Evolutionary conservation across 345 rosid species (phyloP).

Genomic region (Hibiscus syriacus): DNA sequence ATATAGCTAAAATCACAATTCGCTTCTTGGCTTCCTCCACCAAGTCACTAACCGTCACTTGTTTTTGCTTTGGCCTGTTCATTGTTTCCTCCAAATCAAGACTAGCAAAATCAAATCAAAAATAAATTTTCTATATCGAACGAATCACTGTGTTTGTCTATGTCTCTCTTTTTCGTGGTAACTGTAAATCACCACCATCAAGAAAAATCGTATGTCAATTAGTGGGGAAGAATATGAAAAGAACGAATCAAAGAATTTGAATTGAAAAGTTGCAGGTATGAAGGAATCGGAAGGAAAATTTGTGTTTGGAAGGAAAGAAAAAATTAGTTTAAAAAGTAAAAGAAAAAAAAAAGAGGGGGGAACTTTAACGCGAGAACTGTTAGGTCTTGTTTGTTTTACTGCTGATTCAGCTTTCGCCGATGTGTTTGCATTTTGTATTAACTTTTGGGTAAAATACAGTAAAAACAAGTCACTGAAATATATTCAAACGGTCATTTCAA

Average conservation of each 20-base stretch:
- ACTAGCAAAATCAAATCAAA: background rate
- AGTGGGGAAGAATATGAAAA: background rate
- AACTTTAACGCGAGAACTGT: conserved; percentile 35
- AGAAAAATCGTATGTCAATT: background rate
- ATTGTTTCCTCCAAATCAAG: conserved; percentile 18
- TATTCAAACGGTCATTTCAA: too few relatives aligned
- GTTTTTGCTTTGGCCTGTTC: conserved; percentile 61
- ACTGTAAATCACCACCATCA: conserved; percentile 2
- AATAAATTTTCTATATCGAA: conserved; percentile 10
- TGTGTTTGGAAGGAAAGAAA: background rate
- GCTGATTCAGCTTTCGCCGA: background rate
- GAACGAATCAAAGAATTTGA: conserved; percentile 10
- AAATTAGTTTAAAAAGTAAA: background rate
- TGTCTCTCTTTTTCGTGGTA: background rate
- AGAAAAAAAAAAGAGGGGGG: background rate
- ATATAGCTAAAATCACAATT: conserved; percentile 68
- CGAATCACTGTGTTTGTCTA: background rate
- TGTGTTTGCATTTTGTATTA: too few relatives aligned
- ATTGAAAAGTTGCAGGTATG: conserved; percentile 1
- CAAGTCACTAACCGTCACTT: conserved; percentile 58
- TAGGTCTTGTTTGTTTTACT: conserved; percentile 18
- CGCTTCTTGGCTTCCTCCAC: conserved; percentile 97
- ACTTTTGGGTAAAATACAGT: too few relatives aligned
- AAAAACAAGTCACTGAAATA: too few relatives aligned
- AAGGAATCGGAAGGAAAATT: background rate